Percentiles rank a stretch among this genome's conserved stretches.
Evolutionary conservation across 192 early-diverging fungal genomes (phyloP).

Genomic region (Haplosporangium gracile): DNA sequence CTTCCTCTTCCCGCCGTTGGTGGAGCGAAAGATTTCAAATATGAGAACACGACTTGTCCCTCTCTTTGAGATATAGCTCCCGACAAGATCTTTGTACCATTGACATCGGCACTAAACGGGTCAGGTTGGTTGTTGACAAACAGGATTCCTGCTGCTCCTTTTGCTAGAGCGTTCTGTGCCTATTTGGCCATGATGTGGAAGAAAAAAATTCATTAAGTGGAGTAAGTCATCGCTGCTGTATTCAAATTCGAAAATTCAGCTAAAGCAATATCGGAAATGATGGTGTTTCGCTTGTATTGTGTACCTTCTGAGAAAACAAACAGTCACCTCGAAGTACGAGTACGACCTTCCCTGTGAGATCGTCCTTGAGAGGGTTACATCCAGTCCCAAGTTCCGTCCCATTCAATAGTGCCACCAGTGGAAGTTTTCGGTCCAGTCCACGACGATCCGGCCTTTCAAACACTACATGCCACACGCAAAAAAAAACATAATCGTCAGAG

Average conservation of each 20-base stretch:
- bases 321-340: constrained; percentile 78
- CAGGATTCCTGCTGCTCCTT: constrained; percentile 76
- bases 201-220: neutral
- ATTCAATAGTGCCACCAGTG: constrained; percentile 52
- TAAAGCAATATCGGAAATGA: neutral
- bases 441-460: constrained; percentile 8
- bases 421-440: constrained; percentile 30
- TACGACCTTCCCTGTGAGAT: constrained; percentile 64
- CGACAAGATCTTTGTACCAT: constrained; percentile 58
- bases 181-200: constrained; percentile 39
- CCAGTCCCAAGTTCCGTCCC: constrained; percentile 60
- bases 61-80: constrained; percentile 62
- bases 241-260: neutral
- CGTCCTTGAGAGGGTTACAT: constrained; percentile 56
- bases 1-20: constrained; percentile 52
- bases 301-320: constrained; percentile 60
- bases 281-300: too few species aligned
- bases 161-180: constrained; percentile 61
- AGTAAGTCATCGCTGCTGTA: neutral
- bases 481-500: neutral
- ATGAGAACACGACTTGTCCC: constrained; percentile 55
- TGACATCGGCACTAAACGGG: neutral
- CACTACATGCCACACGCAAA: neutral
- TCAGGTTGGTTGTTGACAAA: constrained; percentile 66
- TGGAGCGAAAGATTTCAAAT: constrained; percentile 41